Base-by-base conservation (phyloP, 352 stramenopile species). In the Phytophthora cactorum region DNA sequence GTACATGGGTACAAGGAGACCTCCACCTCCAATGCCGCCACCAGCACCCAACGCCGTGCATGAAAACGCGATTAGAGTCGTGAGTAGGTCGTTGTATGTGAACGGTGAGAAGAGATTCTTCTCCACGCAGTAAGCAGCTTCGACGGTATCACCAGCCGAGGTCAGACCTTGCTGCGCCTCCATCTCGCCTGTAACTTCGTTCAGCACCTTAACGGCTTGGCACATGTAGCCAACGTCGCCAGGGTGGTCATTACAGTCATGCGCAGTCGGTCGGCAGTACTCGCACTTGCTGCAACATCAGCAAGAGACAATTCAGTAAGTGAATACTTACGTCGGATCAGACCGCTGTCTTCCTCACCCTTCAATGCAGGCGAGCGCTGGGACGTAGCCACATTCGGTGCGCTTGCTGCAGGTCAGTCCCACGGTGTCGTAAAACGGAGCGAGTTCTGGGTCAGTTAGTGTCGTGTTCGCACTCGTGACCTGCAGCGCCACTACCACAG, bases 1-100 rank as follows among this genome's bases (percentile, higher is more conserved):
- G 77, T 98, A 99, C 61, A 98, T 90, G 1, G 97, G 96, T 25
- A 99, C 96, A 2, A 99, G 79, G 39, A 99, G 93, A 5, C 96
- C 97, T 52, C 97, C 97, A 25, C 96, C 96, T 14, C 97, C 93
- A 8, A 98, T 83, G 17, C 93, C 93, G 41, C 91, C 95, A 1
- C 89, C 89, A 14, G 92, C 90, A 47, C 91, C 92, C n/a, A 98
- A 75, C 15, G 92, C 85, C 5, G 96, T 88, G 15, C 88, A 86
- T 2, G 91, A 55, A 55, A 94, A 90, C 39, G 86, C 85, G 15
- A 92, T 72, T 28, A 87, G 38, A 1, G 86, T 90, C 2, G 81
- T 88, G n/a, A 81, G 22, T 36, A 79, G 66, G 46, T 96, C 89
- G 12, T 68, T 82, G 43, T 68, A 67, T 27, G 81, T 85, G 65